Conservation (phyloP, 441 rosid species). For the Geranium incanum region DNA sequence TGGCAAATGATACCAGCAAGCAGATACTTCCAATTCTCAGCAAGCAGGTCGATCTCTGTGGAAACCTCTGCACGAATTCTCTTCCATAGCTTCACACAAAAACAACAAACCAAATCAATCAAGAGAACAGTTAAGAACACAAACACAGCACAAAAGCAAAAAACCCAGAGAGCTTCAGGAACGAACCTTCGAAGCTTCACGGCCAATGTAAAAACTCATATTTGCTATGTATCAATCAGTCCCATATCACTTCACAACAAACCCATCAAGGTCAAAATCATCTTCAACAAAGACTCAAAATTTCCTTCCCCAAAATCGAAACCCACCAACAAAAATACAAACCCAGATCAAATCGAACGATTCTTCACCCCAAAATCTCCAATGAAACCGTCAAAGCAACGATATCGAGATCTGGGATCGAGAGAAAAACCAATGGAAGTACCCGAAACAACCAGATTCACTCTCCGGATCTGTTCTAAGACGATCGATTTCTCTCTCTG, state of each 20-base stretch:
- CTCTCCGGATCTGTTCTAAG: neutral
- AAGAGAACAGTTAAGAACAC: neutral
- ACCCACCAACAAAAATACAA: neutral
- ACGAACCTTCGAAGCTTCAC: conserved; percentile 93
- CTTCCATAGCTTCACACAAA: conserved; percentile 70
- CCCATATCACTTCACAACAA: conserved; percentile 51
- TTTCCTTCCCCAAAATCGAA: neutral
- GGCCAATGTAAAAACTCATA: conserved; percentile 90
- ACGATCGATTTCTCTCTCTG: neutral
- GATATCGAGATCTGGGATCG: neutral
- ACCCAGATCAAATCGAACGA: neutral
- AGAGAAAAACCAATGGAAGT: conserved; percentile 1
- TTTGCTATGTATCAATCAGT: conserved; percentile 38
- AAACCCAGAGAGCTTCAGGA: neutral
- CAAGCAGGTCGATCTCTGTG: conserved; percentile 73
- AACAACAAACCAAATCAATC: conserved; percentile 19
- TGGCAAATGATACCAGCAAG: conserved; percentile 84
- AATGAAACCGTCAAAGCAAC: neutral
- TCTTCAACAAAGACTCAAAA: conserved; percentile 12
- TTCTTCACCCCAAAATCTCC: neutral
- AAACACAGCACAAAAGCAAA: neutral
- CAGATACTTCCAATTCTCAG: conserved; percentile 84
- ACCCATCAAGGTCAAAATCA: conserved; percentile 45
- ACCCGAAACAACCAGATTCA: neutral
- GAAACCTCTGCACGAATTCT: conserved; percentile 69